Evolutionary conservation across 2,329 filamentous ascomycete species (phyloP).

Genomic region (Ophiobolus disseminans): DNA sequence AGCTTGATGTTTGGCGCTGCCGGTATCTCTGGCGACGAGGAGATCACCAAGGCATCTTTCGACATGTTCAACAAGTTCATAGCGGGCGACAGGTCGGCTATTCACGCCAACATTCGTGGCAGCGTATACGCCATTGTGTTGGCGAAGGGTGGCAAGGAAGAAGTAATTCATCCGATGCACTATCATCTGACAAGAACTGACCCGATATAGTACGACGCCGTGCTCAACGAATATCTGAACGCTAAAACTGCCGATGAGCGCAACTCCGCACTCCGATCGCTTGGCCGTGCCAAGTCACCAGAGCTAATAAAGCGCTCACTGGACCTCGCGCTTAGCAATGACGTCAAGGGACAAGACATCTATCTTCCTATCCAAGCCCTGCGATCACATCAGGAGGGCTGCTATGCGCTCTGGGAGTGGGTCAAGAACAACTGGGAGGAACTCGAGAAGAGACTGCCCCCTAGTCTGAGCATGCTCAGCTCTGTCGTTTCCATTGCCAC

Average conservation of each 20-base stretch:
- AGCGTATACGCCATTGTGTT: constrained; percentile 87
- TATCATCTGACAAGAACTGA: constrained; percentile 21
- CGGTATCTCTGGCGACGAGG: constrained; percentile 79
- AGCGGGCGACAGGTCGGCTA: constrained; percentile 76
- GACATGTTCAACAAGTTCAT: constrained; percentile 90
- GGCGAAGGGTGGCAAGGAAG: constrained; percentile 82
- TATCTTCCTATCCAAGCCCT: constrained; percentile 86
- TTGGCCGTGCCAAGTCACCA: constrained; percentile 79
- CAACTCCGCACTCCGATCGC: constrained; percentile 83
- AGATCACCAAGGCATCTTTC: constrained; percentile 79
- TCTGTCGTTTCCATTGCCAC: constrained; percentile 84
- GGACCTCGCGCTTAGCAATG: constrained; percentile 73
- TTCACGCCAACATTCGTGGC: constrained; percentile 89
- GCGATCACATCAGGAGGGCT: constrained; percentile 76
- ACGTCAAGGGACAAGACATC: constrained; percentile 93
- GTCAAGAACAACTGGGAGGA: constrained; percentile 88
- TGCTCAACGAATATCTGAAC: constrained; percentile 76
- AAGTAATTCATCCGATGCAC: constrained; percentile 58
- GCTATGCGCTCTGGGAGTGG: constrained; percentile 82
- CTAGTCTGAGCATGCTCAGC: constrained; percentile 85
- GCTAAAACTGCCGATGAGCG: constrained; percentile 85
- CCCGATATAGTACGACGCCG: constrained; percentile 69
- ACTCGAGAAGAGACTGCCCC: constrained; percentile 80
- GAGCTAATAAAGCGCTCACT: constrained; percentile 84
- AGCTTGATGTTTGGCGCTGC: constrained; percentile 85